phyloP scores from a whole-genome alignment of 164 flowering plant genomes.

The Hamamelis virginiana region DNA sequence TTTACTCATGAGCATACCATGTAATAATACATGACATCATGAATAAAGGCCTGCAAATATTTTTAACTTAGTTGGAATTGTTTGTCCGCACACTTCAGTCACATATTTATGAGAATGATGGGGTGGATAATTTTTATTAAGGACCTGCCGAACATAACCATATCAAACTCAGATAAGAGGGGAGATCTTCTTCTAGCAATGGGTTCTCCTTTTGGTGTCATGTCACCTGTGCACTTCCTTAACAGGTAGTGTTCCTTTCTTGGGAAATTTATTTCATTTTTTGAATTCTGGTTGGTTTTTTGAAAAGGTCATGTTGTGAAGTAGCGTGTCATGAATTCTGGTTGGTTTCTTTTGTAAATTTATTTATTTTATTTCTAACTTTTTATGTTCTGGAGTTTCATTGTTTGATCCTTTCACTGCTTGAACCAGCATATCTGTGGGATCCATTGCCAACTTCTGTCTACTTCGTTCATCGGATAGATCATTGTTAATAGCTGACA shows the following conservation, averaged over 20 bases:
- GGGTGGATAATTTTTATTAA: constrained; percentile 34
- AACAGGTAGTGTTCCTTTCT: constrained; percentile 58
- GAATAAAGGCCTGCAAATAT: no score
- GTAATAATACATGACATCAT: no score
- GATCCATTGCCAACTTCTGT: constrained; percentile 73
- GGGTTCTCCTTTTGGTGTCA: constrained; percentile 95
- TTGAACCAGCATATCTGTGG: constrained; percentile 69
- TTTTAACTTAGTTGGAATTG: background rate
- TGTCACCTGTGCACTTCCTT: constrained; percentile 91
- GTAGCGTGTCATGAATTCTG: no score
- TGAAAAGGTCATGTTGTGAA: background rate
- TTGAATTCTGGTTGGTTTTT: background rate
- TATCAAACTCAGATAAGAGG: constrained; percentile 39
- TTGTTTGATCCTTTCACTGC: constrained; percentile 24
- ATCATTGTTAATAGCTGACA: constrained; percentile 87
- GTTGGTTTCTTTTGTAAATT: no score
- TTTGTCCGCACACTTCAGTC: background rate
- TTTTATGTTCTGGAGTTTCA: no score
- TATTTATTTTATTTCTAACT: no score
- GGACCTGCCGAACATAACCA: constrained; percentile 48
- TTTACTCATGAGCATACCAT: background rate
- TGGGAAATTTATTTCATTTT: background rate
- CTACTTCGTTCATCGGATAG: constrained; percentile 48
- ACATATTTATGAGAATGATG: constrained; percentile 18
- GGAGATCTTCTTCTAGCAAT: constrained; percentile 76